Evolutionary conservation across 2,329 filamentous ascomycete genomes (phyloP).

Genomic region (Ophiostoma sp.): DNA sequence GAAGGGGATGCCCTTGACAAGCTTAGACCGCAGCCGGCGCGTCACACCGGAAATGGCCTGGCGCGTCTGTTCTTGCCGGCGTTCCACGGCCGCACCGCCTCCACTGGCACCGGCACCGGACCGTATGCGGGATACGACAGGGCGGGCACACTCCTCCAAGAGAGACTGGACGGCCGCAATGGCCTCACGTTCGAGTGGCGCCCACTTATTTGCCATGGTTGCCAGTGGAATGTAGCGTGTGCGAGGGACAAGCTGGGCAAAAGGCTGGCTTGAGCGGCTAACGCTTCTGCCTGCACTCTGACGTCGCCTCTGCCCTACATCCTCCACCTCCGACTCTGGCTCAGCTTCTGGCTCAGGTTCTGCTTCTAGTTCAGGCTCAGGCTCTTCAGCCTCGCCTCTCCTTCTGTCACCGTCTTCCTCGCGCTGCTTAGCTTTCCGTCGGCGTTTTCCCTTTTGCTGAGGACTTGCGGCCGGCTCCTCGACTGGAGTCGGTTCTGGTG

Average conservation of each 20-base stretch:
- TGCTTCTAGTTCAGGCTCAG: not conserved
- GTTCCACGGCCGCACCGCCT: constrained; percentile 31
- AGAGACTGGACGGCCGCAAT: constrained; percentile 57
- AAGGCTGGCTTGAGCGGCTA: constrained; percentile 32
- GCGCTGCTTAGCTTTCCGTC: not conserved
- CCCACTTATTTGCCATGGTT: constrained; percentile 69
- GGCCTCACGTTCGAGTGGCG: constrained; percentile 55
- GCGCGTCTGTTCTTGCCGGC: constrained; percentile 55
- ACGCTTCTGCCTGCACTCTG: not conserved
- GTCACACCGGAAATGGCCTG: constrained; percentile 57
- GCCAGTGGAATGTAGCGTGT: constrained; percentile 59
- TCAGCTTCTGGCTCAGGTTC: not conserved
- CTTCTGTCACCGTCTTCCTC: not conserved
- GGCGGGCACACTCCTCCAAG: constrained; percentile 59
- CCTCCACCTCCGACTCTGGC: not conserved
- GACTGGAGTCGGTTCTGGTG: not conserved
- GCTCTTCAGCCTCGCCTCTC: not conserved
- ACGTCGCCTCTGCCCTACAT: not conserved
- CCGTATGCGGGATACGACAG: constrained; percentile 60
- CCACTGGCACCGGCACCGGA: constrained; percentile 29
- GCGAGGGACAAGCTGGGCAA: constrained; percentile 53
- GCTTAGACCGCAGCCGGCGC: constrained; percentile 57
- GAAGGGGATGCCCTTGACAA: constrained; percentile 64
- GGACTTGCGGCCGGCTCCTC: not conserved
- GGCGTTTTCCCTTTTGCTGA: not conserved